Evolutionary conservation across 257 asterid species (phyloP), one percentile per base, ranked within the genome.

Genomic region (Leptodermis oblonga): DNA sequence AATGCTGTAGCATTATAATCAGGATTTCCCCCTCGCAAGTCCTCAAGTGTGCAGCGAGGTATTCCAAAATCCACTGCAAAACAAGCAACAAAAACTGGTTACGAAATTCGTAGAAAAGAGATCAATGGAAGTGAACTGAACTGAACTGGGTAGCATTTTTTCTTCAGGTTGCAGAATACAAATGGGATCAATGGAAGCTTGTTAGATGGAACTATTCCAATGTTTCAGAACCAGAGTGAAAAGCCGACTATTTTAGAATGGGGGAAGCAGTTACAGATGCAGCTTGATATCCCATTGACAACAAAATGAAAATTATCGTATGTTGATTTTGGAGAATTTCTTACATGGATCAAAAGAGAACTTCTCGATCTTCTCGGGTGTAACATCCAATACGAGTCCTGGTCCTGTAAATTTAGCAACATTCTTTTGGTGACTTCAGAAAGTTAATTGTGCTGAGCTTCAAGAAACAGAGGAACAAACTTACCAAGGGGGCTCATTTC

Each of bases 401-500:
- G 96, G 92, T 43, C 97, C 97, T 91, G 86, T 67, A 20, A 67
- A 74, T 53, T 41, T 3, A 11, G 33, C 43, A 15, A 56, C 22
- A 52, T 55, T n/a, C 14, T 12, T 12, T 15, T 25, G 22, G 36
- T 54, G 41, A 49, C 31, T 36, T 26, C 11, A 51, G 56, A n/a
- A 52, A n/a, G 55, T 48, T 14, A n/a, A 15, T 48, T 36, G 11
- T 28, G 41, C 52, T 14, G 14, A 23, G 49, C 7, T 37, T 54
- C 14, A 22, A 65, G 30, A 11, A 72, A 7, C 17, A 7, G n/a
- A n/a, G 7, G 52, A 28, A 8, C n/a, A 69, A 69, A 48, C 73
- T 63, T 82, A 89, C 97, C 97, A n/a, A 91, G 88, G 67, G 97
- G 97, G 72, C 97, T 91, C 85, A 91, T 84, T 81, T 91, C 96